Conservation (phyloP, 805 yeast species). For the Sungouiozyma intestinalis region DNA sequence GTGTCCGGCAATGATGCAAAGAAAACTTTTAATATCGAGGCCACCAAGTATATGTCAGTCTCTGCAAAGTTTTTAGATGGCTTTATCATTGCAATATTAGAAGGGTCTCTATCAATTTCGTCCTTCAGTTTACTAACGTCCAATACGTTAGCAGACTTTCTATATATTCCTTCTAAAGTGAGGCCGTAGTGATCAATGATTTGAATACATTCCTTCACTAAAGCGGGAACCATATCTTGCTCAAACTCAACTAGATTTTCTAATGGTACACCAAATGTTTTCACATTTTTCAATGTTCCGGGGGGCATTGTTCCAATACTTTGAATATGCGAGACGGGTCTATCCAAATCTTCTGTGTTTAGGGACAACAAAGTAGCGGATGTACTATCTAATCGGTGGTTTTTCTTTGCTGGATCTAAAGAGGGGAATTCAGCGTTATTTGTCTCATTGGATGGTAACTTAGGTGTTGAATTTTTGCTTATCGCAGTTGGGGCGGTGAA, state of each 20-base stretch:
- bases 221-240: slow-evolving; percentile 83
- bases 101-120: slow-evolving; percentile 65
- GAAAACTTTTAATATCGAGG: slow-evolving; percentile 73
- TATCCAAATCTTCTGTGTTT: slow-evolving; percentile 16
- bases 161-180: slow-evolving; percentile 80
- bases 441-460: neutral
- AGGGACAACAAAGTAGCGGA: slow-evolving; percentile 17
- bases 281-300: slow-evolving; percentile 29
- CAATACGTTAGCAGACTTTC: slow-evolving; percentile 69
- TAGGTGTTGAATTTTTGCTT: slow-evolving; percentile 2
- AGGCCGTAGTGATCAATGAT: slow-evolving; percentile 79
- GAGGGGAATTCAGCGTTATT: slow-evolving; percentile 10
- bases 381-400: slow-evolving; percentile 18
- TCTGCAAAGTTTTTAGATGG: slow-evolving; percentile 52
- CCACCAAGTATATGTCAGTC: slow-evolving; percentile 79
- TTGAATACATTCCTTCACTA: slow-evolving; percentile 81
- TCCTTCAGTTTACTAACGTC: slow-evolving; percentile 65
- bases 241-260: slow-evolving; percentile 69
- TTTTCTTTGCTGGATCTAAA: slow-evolving; percentile 22
- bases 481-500: slow-evolving; percentile 6
- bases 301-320: slow-evolving; percentile 28
- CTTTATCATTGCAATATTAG: slow-evolving; percentile 46
- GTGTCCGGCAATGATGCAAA: slow-evolving; percentile 73
- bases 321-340: slow-evolving; percentile 28
- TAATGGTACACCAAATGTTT: slow-evolving; percentile 77